Percentiles rank a stretch among this genome's conserved stretches.
phyloP scores from a whole-genome alignment of 192 early-diverging fungal genomes.

The Spizellomyces sp. region DNA sequence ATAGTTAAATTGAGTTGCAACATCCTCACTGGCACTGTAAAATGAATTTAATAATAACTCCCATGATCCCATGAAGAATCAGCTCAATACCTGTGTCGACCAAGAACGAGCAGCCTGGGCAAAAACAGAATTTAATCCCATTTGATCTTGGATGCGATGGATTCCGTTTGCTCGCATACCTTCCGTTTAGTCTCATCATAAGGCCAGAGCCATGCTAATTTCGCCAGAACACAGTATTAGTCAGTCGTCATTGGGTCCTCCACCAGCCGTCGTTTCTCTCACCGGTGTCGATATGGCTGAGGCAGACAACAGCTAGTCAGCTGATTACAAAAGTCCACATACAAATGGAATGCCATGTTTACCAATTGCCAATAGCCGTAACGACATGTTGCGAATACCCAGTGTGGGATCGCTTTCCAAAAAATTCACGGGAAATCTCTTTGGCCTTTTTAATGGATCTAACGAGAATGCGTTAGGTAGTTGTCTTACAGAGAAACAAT shows the following conservation, averaged over 20 bases:
- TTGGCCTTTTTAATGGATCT: constrained; percentile 41
- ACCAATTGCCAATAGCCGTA: constrained; percentile 86
- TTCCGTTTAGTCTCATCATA: constrained; percentile 98
- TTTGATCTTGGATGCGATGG: too few relatives aligned
- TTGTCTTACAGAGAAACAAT: too few relatives aligned
- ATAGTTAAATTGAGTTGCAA: too few relatives aligned
- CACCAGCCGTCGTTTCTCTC: background rate
- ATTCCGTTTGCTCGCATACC: background rate
- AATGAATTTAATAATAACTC: too few relatives aligned
- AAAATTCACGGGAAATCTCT: constrained; percentile 66
- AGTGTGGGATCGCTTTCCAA: constrained; percentile 57
- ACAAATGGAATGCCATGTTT: background rate
- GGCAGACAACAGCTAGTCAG: background rate
- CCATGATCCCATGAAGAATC: too few relatives aligned
- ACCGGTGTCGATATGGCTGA: constrained; percentile 68
- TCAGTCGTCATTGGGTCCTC: too few relatives aligned
- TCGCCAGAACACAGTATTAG: too few relatives aligned
- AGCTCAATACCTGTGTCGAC: constrained; percentile 35
- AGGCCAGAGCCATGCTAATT: constrained; percentile 89
- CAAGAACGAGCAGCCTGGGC: constrained; percentile 34
- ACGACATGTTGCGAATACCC: constrained; percentile 68
- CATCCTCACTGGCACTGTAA: too few relatives aligned
- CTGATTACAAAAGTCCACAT: too few relatives aligned
- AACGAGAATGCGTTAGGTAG: too few relatives aligned
- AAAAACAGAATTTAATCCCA: too few relatives aligned